phyloP scores from a whole-genome alignment of 164 flowering plant species.

The Magnolia kwangsiensis region DNA sequence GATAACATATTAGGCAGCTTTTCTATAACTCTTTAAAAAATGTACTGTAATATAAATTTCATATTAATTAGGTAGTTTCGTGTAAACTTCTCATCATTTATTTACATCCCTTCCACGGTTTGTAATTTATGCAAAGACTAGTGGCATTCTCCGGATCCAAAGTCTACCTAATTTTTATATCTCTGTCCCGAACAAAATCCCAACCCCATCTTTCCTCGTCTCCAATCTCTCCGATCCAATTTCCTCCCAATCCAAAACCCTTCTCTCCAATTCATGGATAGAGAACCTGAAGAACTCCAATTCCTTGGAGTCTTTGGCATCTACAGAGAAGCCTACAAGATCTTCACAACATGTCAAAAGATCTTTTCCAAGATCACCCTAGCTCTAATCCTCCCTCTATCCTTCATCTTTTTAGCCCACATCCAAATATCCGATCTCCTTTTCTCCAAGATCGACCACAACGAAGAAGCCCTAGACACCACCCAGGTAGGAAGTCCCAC shows the following conservation, averaged over 20 bases:
- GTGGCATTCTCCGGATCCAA: background rate
- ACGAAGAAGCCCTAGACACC: slow-evolving; percentile 17
- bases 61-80: too few relatives aligned
- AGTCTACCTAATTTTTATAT: background rate
- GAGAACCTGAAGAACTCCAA: slow-evolving; percentile 48
- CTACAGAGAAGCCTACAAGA: slow-evolving; percentile 37
- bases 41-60: too few relatives aligned
- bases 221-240: background rate
- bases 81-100: too few relatives aligned
- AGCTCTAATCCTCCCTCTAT: slow-evolving; percentile 58
- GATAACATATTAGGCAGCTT: too few relatives aligned
- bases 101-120: background rate
- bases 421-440: slow-evolving; percentile 34
- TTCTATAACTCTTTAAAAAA: too few relatives aligned
- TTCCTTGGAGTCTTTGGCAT: slow-evolving; percentile 40
- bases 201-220: background rate
- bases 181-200: background rate
- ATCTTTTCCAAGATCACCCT: slow-evolving; percentile 53
- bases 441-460: slow-evolving; percentile 24
- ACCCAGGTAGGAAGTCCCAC: slow-evolving; percentile 3
- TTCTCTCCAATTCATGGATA: slow-evolving; percentile 28
- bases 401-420: slow-evolving; percentile 52
- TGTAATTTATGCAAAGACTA: background rate
- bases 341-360: slow-evolving; percentile 34
- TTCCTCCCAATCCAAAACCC: background rate